Conservation (phyloP, 2,329 filamentous ascomycete genomes). For the Alternaria arbusti region DNA sequence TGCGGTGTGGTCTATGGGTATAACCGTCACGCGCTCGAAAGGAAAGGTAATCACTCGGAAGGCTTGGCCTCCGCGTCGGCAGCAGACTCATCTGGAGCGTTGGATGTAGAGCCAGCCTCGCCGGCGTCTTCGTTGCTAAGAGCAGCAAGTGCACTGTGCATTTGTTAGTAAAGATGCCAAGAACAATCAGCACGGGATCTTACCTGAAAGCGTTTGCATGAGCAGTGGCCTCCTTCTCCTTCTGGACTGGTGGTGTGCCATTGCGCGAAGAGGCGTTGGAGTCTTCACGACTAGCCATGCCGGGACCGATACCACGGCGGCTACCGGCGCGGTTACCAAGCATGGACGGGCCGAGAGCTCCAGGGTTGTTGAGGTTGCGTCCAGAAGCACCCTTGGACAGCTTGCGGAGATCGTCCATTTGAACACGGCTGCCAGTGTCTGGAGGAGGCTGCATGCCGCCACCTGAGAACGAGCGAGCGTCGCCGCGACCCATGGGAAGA, state of each 20-base stretch:
- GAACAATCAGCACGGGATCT: conserved; percentile 43
- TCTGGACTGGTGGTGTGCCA: conserved; percentile 77
- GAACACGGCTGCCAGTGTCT: conserved; percentile 79
- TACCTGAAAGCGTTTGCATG: conserved; percentile 92
- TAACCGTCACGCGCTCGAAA: conserved; percentile 43
- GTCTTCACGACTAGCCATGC: conserved; percentile 75
- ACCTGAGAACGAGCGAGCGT: conserved; percentile 82
- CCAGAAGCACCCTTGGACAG: conserved; percentile 67
- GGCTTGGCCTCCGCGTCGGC: conserved; percentile 40
- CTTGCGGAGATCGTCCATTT: conserved; percentile 88
- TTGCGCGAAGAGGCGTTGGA: conserved; percentile 88
- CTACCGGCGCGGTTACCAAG: conserved; percentile 91
- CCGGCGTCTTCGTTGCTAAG: conserved; percentile 65
- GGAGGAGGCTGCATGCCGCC: conserved; percentile 73
- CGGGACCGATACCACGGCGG: conserved; percentile 75
- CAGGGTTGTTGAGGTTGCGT: conserved; percentile 63
- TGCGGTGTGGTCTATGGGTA: conserved; percentile 46
- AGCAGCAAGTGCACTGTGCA: conserved; percentile 58
- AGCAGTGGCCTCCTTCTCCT: conserved; percentile 70
- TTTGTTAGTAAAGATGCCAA: conserved; percentile 20
- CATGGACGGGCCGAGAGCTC: conserved; percentile 78
- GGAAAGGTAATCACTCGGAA: conserved; percentile 47
- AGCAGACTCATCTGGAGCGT: conserved; percentile 55
- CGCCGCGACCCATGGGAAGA: conserved; percentile 78
- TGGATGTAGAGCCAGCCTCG: conserved; percentile 69